A percentile compares a stretch with the other conserved stretches of the same genome.
Evolutionary conservation across 139 green algal species (phyloP).

Genomic region (Ettlia oleoabundans): DNA sequence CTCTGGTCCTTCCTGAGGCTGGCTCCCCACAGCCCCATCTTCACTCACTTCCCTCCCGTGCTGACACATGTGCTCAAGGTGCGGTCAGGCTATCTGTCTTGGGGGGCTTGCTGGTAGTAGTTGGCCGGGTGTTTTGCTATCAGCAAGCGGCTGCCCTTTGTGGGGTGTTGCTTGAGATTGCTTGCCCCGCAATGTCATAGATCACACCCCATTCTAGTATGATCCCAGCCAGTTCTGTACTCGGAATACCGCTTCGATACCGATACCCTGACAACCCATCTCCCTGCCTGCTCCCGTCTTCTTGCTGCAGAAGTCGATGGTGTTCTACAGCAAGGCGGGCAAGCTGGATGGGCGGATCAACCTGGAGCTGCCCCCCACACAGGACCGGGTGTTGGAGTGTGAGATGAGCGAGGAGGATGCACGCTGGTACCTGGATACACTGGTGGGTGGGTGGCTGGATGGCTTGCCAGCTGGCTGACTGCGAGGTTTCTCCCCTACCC

Average conservation of each 20-base stretch:
- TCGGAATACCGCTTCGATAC: too few species aligned
- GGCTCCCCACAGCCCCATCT: neutral
- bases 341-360: constrained; percentile 20
- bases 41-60: constrained; percentile 11
- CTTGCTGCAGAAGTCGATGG: neutral
- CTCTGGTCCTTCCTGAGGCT: constrained; percentile 33
- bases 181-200: too few species aligned
- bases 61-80: constrained; percentile 36
- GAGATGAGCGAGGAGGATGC: constrained; percentile 21
- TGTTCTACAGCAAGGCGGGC: constrained; percentile 38
- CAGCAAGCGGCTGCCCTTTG: too few species aligned
- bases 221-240: too few species aligned
- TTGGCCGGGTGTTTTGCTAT: too few species aligned
- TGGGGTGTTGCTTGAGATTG: too few species aligned
- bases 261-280: too few species aligned
- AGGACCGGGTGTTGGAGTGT: constrained; percentile 1
- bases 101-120: neutral
- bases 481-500: too few species aligned
- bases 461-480: too few species aligned
- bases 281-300: neutral
- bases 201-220: too few species aligned
- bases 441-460: neutral
- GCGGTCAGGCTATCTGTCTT: too few species aligned
- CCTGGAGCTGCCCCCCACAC: constrained; percentile 26
- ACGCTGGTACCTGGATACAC: neutral